Base-by-base conservation (phyloP, 495 filamentous ascomycete genomes). In the Hypoxylon crocopeplum region DNA sequence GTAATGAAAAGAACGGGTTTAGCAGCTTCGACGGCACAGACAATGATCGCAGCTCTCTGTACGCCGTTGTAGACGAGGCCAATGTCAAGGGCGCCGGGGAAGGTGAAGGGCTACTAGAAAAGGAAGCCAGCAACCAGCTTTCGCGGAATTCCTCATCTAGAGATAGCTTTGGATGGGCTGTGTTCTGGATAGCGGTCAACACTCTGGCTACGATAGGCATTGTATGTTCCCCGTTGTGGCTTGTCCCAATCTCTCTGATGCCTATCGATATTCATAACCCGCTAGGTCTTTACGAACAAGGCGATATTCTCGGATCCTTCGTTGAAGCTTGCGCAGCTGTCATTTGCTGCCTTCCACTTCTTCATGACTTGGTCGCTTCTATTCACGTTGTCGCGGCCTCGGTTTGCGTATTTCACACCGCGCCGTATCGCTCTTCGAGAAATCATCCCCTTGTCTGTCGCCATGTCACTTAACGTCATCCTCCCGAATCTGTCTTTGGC, bases 251-350 rank as follows among this genome's bases (percentile, higher is more conserved):
- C 45, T 50, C 40, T 6, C 30, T 4, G 16, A 16, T 29, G n/a
- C 27, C 32, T 40, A 44, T 65, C 68, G 34, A 67, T 51, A 11
- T 44, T 46, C 13, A 15, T 33, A 27, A 29, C 19, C 19, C 32
- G 8, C n/a, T 56, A 90, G 88, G 86, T 91, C 45, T 90, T 90
- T 69, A 88, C 84, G 32, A 91, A 90, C 73, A 90, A 91, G 72
- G 81, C 79, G 37, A 88, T 91, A 63, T 89, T 91, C 72, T 82
- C 84, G 17, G 80, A 88, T 54, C 79, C 83, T 16, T 81, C 79
- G 45, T 80, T 91, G 60, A 84, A 83, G 55, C 76, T 86, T 25
- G 82, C 80, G 50, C 88, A 90, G 72, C 76, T 88, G 22, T 82
- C 86, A 30, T 90, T 90, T 64, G 87, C 87, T 15, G 73, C 83